Conservation (phyloP, 2,329 filamentous ascomycete species). For the Dendrostoma leiphaemia region DNA sequence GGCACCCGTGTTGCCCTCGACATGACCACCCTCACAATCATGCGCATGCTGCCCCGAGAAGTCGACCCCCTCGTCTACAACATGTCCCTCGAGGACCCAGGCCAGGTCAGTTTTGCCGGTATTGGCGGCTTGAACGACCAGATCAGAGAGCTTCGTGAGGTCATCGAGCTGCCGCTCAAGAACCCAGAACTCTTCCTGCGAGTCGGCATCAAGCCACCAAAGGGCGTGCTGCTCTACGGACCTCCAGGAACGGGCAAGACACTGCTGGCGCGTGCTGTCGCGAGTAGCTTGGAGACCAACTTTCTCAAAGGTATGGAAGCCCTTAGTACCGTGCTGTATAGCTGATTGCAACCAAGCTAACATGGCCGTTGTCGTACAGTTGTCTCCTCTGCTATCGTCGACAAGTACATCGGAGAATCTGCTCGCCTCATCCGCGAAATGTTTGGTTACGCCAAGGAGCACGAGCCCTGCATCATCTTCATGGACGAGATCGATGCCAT, state of each 20-base stretch:
- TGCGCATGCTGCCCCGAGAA: constrained; percentile 98
- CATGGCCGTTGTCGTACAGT: constrained; percentile 52
- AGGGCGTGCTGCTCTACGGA: constrained; percentile 93
- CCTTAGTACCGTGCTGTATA: not conserved
- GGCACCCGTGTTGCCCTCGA: constrained; percentile 96
- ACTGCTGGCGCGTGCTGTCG: constrained; percentile 87
- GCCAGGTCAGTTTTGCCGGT: constrained; percentile 95
- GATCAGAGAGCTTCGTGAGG: constrained; percentile 94
- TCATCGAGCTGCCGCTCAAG: constrained; percentile 96
- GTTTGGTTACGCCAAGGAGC: constrained; percentile 99
- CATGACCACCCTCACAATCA: constrained; percentile 99
- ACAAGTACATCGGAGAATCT: constrained; percentile 99
- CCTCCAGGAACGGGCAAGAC: constrained; percentile 98
- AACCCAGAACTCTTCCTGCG: constrained; percentile 96
- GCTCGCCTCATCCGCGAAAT: constrained; percentile 96
- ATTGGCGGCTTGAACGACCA: constrained; percentile 98
- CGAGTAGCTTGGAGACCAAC: constrained; percentile 95
- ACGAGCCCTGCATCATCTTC: constrained; percentile 99
- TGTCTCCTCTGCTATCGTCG: constrained; percentile 96
- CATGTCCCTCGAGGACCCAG: constrained; percentile 98
- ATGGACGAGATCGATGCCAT: constrained; percentile 99
- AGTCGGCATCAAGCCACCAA: constrained; percentile 98
- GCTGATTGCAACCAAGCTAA: not conserved
- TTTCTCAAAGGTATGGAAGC: constrained; percentile 80
- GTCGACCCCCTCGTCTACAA: constrained; percentile 99